Conservation (phyloP, 164 flowering plant species). For the Cinnamomum micranthum region DNA sequence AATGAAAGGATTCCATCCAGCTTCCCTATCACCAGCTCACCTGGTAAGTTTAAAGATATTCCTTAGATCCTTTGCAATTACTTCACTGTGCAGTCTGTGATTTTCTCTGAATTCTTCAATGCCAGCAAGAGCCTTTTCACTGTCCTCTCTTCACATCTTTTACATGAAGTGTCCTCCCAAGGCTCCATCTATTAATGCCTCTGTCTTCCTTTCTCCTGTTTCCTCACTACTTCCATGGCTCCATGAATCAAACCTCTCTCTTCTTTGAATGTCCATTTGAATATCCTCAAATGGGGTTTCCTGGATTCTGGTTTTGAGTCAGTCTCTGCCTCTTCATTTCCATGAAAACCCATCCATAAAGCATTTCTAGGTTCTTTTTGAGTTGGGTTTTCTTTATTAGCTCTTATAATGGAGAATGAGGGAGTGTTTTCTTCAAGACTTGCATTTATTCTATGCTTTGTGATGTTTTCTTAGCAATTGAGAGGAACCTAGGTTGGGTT, state of each 20-base stretch:
- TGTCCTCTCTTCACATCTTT: neutral
- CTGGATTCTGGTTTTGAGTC: neutral
- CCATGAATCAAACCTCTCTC: too few species aligned
- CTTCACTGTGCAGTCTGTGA: neutral
- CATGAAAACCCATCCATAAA: neutral
- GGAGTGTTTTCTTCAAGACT: neutral
- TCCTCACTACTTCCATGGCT: too few species aligned
- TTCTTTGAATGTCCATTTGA: neutral
- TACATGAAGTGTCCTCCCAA: neutral
- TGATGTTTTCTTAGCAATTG: neutral
- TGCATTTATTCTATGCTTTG: neutral
- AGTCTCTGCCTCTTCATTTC: neutral
- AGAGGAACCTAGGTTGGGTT: neutral
- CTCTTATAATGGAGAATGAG: neutral
- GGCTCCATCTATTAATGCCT: neutral
- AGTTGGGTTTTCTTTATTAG: neutral
- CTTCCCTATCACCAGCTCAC: neutral
- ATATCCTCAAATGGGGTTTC: neutral
- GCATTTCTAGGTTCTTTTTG: neutral
- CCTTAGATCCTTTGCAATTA: neutral
- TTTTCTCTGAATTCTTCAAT: neutral
- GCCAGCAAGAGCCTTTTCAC: neutral
- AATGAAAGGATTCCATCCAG: too few species aligned
- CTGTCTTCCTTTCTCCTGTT: neutral
- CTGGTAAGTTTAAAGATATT: neutral